Percentiles rank a stretch among this genome's conserved stretches.
phyloP scores from a whole-genome alignment of 1,139 yeast species.

The Trichomonascaceae sp. region DNA sequence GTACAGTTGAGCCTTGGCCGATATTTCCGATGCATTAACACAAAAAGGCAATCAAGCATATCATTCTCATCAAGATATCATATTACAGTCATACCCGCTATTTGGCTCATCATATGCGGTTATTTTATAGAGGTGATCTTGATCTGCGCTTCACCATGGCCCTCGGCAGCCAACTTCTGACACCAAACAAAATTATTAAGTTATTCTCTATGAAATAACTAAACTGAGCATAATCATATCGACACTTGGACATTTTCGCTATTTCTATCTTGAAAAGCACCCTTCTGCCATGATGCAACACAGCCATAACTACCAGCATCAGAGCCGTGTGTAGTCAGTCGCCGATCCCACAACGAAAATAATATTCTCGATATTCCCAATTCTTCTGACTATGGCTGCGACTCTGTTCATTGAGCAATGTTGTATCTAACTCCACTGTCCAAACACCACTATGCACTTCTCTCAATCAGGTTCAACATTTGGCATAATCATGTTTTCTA shows the following conservation, averaged over 20 bases:
- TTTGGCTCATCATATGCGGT: not conserved
- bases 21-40: too few relatives aligned
- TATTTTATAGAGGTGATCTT: too few relatives aligned
- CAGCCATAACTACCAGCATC: not conserved
- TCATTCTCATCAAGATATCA: not conserved
- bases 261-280: not conserved
- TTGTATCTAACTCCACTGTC: not conserved
- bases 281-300: not conserved
- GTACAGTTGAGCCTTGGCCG: not conserved
- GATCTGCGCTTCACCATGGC: not conserved
- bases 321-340: not conserved
- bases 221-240: too few relatives aligned
- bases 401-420: not conserved
- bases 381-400: not conserved
- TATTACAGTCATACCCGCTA: not conserved
- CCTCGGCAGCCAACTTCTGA: not conserved
- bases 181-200: not conserved
- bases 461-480: not conserved
- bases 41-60: not conserved
- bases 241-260: too few relatives aligned
- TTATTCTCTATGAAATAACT: not conserved
- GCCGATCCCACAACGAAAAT: not conserved
- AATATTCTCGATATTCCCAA: not conserved
- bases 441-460: not conserved
- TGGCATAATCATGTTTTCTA: not conserved